Percentiles rank a stretch among this genome's conserved stretches.
Conservation (phyloP, 306 rosid genomes). For the Luffa acutangula region DNA sequence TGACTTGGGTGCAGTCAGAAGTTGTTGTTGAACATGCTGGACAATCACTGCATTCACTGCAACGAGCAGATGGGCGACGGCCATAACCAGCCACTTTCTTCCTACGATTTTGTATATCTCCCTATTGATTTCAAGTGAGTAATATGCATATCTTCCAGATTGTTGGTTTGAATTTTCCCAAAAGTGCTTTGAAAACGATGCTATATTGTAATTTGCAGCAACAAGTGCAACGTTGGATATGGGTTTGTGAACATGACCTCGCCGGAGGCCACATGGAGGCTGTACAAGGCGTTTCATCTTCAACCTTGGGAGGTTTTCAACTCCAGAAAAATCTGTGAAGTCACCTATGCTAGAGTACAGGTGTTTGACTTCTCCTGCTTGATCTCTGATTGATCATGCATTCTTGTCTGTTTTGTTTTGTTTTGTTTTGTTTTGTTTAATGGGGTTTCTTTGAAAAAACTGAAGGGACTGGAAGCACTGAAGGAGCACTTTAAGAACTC, state of each 20-base stretch:
- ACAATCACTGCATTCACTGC: constrained; percentile 87
- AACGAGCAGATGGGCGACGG: constrained; percentile 54
- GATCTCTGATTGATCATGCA: background rate
- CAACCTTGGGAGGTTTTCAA: constrained; percentile 94
- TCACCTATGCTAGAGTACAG: constrained; percentile 90
- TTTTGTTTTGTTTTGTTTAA: background rate
- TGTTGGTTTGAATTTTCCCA: background rate
- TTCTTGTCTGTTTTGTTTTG: background rate
- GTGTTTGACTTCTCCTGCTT: constrained; percentile 12
- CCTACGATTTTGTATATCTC: constrained; percentile 84
- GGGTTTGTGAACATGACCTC: constrained; percentile 97
- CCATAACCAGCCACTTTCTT: constrained; percentile 49
- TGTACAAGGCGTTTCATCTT: constrained; percentile 80
- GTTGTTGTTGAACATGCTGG: constrained; percentile 82
- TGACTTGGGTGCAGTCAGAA: constrained; percentile 47
- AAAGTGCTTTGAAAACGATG: background rate
- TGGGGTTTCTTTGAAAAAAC: background rate
- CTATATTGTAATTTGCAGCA: constrained; percentile 23
- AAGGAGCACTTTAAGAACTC: constrained; percentile 95
- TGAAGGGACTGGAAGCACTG: constrained; percentile 79
- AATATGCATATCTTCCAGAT: no score
- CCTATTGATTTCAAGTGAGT: constrained; percentile 93
- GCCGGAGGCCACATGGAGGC: constrained; percentile 63
- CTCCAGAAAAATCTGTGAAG: constrained; percentile 82
- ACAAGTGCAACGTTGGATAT: constrained; percentile 96